Conservation (phyloP, 148 eudicot genomes). For the Pharnaceum exiguum region DNA sequence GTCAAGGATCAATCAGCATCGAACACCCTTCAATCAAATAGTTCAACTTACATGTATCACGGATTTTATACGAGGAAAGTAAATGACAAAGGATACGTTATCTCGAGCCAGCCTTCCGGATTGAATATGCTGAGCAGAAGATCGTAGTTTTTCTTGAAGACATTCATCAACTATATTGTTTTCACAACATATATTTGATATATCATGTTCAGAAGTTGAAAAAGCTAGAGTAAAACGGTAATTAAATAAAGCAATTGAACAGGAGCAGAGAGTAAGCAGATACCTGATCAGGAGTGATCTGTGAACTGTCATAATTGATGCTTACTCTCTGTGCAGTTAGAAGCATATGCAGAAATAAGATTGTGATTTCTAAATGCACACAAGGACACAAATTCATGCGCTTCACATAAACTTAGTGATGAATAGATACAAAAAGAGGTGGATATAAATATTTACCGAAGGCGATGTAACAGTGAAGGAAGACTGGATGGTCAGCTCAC, state of each 20-base stretch:
- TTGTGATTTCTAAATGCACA: no score
- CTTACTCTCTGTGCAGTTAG: slow-evolving; percentile 51
- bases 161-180: slow-evolving; percentile 55
- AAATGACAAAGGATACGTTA: slow-evolving; percentile 61
- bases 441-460: slow-evolving; percentile 41
- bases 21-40: neutral
- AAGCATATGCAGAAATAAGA: neutral
- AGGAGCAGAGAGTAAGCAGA: neutral
- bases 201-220: no score
- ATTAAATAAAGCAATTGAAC: neutral
- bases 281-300: slow-evolving; percentile 64
- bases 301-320: slow-evolving; percentile 43
- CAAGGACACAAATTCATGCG: no score
- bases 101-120: slow-evolving; percentile 94
- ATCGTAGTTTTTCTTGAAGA: slow-evolving; percentile 74
- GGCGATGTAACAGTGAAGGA: slow-evolving; percentile 56
- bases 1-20: slow-evolving; percentile 26
- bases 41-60: neutral
- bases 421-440: neutral
- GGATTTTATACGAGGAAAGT: neutral
- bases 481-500: slow-evolving; percentile 70
- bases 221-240: neutral
- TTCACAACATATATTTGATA: neutral
- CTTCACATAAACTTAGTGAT: neutral
- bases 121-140: slow-evolving; percentile 71